Percentiles rank a stretch among this genome's conserved stretches.
Conservation (phyloP, 768 basidiomycete species). For the Lanmaoa rubissima region DNA sequence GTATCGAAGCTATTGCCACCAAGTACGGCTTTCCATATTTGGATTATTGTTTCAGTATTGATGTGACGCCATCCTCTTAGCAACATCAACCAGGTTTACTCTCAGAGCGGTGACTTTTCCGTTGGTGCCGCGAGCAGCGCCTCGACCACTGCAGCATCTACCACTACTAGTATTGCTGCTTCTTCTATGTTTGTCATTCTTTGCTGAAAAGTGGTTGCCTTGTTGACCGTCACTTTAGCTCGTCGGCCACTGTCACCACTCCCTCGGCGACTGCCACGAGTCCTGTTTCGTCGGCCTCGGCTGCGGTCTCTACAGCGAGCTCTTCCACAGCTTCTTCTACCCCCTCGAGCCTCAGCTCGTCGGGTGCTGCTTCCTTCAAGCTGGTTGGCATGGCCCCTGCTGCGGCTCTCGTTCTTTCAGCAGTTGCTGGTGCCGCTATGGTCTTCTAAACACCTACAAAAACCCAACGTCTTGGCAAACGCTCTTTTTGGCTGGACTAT, state of each 20-base stretch:
- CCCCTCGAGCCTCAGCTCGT: conserved; percentile 18
- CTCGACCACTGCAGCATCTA: conserved; percentile 13
- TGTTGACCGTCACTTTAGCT: conserved; percentile 2
- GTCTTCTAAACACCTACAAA: conserved; percentile 37
- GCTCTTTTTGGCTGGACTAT: background rate
- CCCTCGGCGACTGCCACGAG: conserved; percentile 11
- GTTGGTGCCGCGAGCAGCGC: conserved; percentile 29
- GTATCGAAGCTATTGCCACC: conserved; percentile 43
- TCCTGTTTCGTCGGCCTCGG: background rate
- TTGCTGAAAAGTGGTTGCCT: rapidly evolving
- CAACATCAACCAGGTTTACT: conserved; percentile 46
- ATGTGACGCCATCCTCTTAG: conserved; percentile 12
- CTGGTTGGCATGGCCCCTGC: conserved; percentile 32
- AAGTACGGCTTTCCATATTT: conserved; percentile 27
- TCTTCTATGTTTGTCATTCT: conserved; percentile 15
- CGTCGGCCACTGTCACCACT: background rate
- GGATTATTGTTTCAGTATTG: background rate
- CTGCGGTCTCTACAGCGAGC: background rate
- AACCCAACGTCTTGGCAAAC: background rate
- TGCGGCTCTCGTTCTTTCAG: conserved; percentile 41
- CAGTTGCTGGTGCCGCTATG: conserved; percentile 46
- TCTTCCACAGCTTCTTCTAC: conserved; percentile 21
- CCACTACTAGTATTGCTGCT: background rate
- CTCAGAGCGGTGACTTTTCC: conserved; percentile 40
- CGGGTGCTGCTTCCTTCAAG: conserved; percentile 34